Evolutionary conservation across 2,329 filamentous ascomycete genomes (phyloP).

Genomic region (Colletotrichum sp.): DNA sequence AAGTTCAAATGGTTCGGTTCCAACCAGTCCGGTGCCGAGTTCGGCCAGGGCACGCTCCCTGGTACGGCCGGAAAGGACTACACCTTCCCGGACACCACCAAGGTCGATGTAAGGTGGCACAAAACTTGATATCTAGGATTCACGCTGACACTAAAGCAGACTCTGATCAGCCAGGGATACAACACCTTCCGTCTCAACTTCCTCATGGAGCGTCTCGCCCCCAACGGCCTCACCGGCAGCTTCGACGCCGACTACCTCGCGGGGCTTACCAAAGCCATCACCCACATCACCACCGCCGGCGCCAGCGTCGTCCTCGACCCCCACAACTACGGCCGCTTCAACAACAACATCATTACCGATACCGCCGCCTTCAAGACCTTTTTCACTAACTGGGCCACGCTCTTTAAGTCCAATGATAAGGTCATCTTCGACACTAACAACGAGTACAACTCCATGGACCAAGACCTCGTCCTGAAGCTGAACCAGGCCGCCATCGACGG

Average conservation of each 20-base stretch:
- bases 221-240: slow-evolving; percentile 45
- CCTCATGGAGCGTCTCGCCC: slow-evolving; percentile 61
- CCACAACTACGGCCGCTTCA: slow-evolving; percentile 60
- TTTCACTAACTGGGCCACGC: slow-evolving; percentile 54
- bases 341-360: slow-evolving; percentile 51
- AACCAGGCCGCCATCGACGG: slow-evolving; percentile 64
- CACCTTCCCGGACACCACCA: slow-evolving; percentile 60
- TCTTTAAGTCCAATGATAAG: slow-evolving; percentile 51
- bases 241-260: slow-evolving; percentile 45
- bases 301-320: slow-evolving; percentile 55
- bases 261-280: slow-evolving; percentile 32
- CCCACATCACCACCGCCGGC: slow-evolving; percentile 34
- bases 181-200: slow-evolving; percentile 62
- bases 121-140: background rate
- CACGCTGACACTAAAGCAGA: slow-evolving; percentile 28
- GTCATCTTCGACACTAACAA: slow-evolving; percentile 67
- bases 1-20: slow-evolving; percentile 47
- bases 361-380: slow-evolving; percentile 54
- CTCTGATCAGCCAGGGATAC: slow-evolving; percentile 56
- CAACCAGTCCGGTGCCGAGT: slow-evolving; percentile 65
- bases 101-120: slow-evolving; percentile 40
- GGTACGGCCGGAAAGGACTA: slow-evolving; percentile 65
- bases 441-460: slow-evolving; percentile 64
- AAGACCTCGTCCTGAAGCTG: slow-evolving; percentile 56
- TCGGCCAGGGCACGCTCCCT: slow-evolving; percentile 61